A percentile compares a stretch with the other conserved stretches of the same genome.
These are phyloP conservation scores for Nigrospora oryzae DNA, from an alignment of 2,329 filamentous ascomycete species.

Conservation along the genomic window DNA sequence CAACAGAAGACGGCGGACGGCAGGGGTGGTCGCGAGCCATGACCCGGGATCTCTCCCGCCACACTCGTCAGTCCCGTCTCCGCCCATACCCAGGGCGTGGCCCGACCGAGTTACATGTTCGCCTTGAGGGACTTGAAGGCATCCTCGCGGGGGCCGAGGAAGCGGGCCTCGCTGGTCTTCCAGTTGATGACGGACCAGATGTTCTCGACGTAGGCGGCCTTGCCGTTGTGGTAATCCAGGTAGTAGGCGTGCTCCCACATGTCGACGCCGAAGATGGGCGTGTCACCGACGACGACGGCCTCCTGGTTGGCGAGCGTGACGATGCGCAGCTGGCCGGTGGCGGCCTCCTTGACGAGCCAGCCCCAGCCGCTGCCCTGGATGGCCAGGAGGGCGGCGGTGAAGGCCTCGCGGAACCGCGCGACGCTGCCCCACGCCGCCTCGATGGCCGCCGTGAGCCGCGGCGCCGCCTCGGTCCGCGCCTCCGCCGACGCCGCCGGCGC, in stretches of 20 bases:
- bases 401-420: conserved; percentile 55
- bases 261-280: conserved; percentile 71
- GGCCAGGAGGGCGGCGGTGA: conserved; percentile 55
- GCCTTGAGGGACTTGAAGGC: conserved; percentile 19
- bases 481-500: conserved; percentile 50
- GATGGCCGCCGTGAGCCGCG: conserved; percentile 54
- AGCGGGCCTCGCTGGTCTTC: conserved; percentile 60
- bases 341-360: conserved; percentile 65
- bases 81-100: neutral
- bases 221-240: conserved; percentile 71
- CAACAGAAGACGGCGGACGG: no score
- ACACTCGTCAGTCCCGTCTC: no score
- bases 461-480: conserved; percentile 46
- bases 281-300: conserved; percentile 52
- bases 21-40: no score
- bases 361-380: conserved; percentile 85
- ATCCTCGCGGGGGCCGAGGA: conserved; percentile 23
- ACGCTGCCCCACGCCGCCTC: conserved; percentile 59
- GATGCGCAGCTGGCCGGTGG: conserved; percentile 56
- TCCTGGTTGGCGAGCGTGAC: conserved; percentile 84
- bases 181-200: conserved; percentile 77
- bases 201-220: conserved; percentile 65
- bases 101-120: conserved; percentile 11
- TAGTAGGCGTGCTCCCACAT: conserved; percentile 97
- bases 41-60: no score